Evolutionary conservation across 139 green algal genomes (phyloP).

Genomic region (Micractinium sp.): DNA sequence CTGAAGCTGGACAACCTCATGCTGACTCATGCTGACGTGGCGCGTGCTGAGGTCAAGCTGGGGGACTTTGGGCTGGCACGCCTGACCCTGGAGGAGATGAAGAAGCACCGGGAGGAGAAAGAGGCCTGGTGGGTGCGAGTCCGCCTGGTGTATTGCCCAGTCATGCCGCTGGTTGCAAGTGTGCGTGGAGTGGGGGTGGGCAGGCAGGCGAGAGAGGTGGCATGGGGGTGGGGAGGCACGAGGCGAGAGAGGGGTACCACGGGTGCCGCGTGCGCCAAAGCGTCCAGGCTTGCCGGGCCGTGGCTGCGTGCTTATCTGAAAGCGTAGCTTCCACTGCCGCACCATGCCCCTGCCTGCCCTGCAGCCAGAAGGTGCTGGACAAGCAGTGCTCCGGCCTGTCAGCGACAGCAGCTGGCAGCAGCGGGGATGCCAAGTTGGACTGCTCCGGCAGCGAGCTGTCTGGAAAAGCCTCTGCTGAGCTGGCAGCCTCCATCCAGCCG

Average conservation of each 20-base stretch:
- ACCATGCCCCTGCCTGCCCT: neutral
- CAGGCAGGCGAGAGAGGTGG: neutral
- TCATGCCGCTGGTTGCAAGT: too few species aligned
- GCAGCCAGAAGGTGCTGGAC: neutral
- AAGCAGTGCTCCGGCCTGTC: neutral
- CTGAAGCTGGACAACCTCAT: conserved; percentile 71
- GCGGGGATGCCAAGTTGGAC: neutral
- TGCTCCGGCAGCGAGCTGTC: neutral
- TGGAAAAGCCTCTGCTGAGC: neutral
- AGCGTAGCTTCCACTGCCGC: neutral
- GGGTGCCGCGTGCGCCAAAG: too few species aligned
- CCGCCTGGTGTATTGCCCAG: too few species aligned
- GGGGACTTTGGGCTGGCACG: conserved; percentile 58
- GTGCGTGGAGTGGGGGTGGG: too few species aligned
- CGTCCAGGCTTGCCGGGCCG: too few species aligned
- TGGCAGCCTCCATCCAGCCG: neutral
- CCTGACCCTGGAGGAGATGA: conserved; percentile 17
- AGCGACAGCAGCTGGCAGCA: neutral
- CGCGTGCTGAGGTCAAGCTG: conserved; percentile 47
- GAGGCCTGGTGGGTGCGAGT: neutral
- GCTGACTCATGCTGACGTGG: conserved; percentile 33
- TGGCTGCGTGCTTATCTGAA: neutral
- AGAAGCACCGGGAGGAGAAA: neutral
- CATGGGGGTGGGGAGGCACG: neutral
- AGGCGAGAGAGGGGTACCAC: too few species aligned